Base-by-base conservation (phyloP, 768 basidiomycete genomes). In the Xerocomellus chrysenteron region DNA sequence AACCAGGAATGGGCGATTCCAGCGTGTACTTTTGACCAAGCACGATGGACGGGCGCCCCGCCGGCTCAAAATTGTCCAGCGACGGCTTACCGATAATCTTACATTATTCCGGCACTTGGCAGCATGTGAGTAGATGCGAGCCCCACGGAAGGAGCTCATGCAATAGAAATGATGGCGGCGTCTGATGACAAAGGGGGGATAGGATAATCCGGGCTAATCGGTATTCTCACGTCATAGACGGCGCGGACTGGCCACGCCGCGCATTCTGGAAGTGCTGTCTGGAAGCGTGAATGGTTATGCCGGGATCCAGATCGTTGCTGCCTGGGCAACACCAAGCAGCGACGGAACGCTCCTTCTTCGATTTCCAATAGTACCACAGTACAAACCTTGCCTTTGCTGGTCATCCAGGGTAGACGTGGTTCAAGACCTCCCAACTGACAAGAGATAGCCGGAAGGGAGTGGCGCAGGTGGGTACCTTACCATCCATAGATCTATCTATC, bases 171-270 rank as follows among this genome's bases (percentile, higher is more conserved):
- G 14, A 5, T 24, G 32, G 41, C 26, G 47, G 26, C 16, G 4
- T 21, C 8, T 33, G 45, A 49, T 19, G 36, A 26, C 43, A 42
- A 51, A 36, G 16, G 1, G 35, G 14, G 21, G 21, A 21, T 21
- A 3, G 26, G 12, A 2, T 11, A n/a, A 13, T 50, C 60, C 60
- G 44, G n/a, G 24, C 13, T 47, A 2, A n/a, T 37, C 39, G 53
- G 54, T 30, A 40, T 62, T 62, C 60, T 40, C 42, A 58, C 50
- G 11, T 45, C 24, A 42, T 44, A 17, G 37, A 24, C 21, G 4
- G 58, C 14, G 41, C 36, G 56, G 40, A 37, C 28, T 47, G 24
- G 30, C n/a, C 49, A 46, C 37, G 32, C 30, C 33, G 28, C 10
- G 14, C 32, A 16, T 40, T 45, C 47, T 32, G 17, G 35, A 52